Evolutionary conservation across 495 filamentous ascomycete species (phyloP).

Genomic region (Penicillium cataractarum): DNA sequence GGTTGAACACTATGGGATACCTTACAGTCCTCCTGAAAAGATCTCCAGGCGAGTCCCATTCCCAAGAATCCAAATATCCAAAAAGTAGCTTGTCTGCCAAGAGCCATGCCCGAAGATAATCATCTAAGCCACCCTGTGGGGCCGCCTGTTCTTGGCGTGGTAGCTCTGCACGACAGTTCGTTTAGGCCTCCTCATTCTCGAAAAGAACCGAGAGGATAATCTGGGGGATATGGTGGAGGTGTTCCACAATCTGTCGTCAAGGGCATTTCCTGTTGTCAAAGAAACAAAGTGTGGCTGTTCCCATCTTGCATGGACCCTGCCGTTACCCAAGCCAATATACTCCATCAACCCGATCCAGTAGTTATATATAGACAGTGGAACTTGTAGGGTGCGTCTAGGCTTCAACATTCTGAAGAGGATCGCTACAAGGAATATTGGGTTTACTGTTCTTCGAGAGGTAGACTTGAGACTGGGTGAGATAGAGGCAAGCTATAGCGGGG

Average conservation of each 20-base stretch:
- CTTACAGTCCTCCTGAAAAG: too few species aligned
- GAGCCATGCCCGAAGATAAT: conserved; percentile 2
- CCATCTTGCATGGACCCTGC: not conserved
- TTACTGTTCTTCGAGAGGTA: not conserved
- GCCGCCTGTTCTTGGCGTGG: conserved; percentile 1
- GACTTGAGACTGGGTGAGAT: not conserved
- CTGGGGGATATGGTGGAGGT: not conserved
- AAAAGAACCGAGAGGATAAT: not conserved
- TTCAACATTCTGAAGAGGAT: conserved; percentile 10
- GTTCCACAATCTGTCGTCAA: not conserved
- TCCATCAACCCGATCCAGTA: not conserved
- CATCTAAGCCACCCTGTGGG: conserved; percentile 29
- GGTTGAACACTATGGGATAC: not conserved
- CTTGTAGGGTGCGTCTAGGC: conserved; percentile 7
- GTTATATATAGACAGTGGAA: conserved; percentile 16
- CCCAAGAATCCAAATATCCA: not conserved
- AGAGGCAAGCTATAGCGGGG: not conserved
- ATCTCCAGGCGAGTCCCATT: too few species aligned
- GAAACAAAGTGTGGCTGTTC: not conserved
- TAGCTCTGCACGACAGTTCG: conserved; percentile 9
- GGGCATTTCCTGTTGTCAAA: not conserved
- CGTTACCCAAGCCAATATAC: not conserved
- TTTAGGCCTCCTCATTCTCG: conserved; percentile 11
- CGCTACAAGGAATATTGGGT: not conserved
- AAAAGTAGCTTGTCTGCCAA: not conserved